These are phyloP conservation scores for Aspergillus hortae DNA, from an alignment of 2,329 filamentous ascomycete genomes.

Conservation along the genomic window DNA sequence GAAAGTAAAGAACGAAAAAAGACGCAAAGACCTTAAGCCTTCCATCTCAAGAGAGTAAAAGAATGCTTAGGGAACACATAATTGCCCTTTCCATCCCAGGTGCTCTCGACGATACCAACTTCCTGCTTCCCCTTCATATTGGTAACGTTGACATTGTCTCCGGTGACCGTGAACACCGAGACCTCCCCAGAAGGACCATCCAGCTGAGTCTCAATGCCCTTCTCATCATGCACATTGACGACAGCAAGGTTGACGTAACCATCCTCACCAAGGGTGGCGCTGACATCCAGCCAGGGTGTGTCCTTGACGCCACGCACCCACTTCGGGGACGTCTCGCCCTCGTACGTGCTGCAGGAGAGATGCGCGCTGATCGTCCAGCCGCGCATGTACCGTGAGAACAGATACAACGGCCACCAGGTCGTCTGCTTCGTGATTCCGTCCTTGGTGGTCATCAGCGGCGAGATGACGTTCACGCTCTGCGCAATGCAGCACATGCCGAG, in stretches of 20 bases:
- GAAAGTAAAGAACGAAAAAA: background rate
- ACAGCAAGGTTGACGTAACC: conserved; percentile 66
- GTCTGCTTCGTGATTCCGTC: conserved; percentile 66
- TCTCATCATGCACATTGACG: conserved; percentile 65
- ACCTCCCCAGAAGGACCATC: conserved; percentile 54
- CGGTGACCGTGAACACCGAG: conserved; percentile 61
- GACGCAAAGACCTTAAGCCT: conserved; percentile 17
- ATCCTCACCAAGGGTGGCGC: conserved; percentile 44
- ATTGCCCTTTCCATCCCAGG: conserved; percentile 60
- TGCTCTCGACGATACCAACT: conserved; percentile 58
- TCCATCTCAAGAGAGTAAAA: conserved; percentile 63
- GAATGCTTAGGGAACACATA: conserved; percentile 69
- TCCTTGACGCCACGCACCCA: conserved; percentile 52
- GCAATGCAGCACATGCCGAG: conserved; percentile 77
- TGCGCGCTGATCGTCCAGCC: conserved; percentile 66
- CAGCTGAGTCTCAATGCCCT: conserved; percentile 58
- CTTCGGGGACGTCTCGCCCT: conserved; percentile 49
- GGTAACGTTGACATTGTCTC: conserved; percentile 52
- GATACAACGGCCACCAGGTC: conserved; percentile 69
- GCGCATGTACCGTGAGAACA: conserved; percentile 71
- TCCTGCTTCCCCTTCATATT: conserved; percentile 63
- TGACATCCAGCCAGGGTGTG: conserved; percentile 57
- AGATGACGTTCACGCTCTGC: conserved; percentile 74
- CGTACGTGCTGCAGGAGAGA: conserved; percentile 61
- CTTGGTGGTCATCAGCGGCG: conserved; percentile 68